Conservation (phyloP, 2,329 filamentous ascomycete genomes). For the Hypoxylon sp. region DNA sequence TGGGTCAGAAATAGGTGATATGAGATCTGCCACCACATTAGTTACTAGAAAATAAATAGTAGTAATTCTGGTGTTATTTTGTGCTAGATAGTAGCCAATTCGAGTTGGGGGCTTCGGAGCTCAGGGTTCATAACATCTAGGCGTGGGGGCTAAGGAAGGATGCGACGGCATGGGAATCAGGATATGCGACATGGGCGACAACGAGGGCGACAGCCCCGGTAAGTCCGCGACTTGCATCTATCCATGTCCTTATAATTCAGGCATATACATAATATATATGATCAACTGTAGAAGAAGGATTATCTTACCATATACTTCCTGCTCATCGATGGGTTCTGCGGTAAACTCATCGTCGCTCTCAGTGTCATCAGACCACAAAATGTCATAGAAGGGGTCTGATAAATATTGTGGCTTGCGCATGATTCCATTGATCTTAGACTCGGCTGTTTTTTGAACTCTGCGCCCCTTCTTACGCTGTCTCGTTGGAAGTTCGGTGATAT, state of each 20-base stretch:
- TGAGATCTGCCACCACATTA: constrained; percentile 76
- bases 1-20: constrained; percentile 94
- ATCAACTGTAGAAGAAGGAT: background rate
- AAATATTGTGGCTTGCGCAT: constrained; percentile 63
- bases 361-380: constrained; percentile 57
- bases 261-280: background rate
- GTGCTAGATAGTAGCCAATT: constrained; percentile 13
- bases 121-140: constrained; percentile 14
- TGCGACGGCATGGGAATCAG: constrained; percentile 26
- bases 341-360: constrained; percentile 69
- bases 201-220: constrained; percentile 24
- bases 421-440: constrained; percentile 64
- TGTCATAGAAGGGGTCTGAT: constrained; percentile 58
- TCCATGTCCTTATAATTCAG: background rate
- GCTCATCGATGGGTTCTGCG: constrained; percentile 91
- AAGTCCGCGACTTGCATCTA: constrained; percentile 24
- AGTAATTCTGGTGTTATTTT: constrained; percentile 4
- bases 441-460: constrained; percentile 62
- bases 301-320: constrained; percentile 89
- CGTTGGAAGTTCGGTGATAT: constrained; percentile 88
- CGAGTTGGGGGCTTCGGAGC: constrained; percentile 7
- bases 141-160: constrained; percentile 31
- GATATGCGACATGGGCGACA: constrained; percentile 15
- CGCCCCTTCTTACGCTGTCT: constrained; percentile 71
- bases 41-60: constrained; percentile 26